Conservation (phyloP, 2,329 filamentous ascomycete species). For the Thermomyces lanuginosus region DNA sequence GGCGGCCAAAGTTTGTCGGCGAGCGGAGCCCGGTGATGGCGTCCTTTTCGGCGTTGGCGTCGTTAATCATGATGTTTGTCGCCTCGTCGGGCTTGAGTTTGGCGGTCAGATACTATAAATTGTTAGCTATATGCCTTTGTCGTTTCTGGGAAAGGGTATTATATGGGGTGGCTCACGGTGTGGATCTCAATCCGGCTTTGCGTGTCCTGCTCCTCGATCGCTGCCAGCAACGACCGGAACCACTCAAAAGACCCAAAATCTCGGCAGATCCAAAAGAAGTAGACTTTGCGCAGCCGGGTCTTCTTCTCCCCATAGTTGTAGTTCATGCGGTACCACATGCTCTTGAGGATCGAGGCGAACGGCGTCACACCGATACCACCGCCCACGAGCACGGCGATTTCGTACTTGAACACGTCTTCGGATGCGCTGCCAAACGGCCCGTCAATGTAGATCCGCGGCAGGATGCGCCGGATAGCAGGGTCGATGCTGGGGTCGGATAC, state of each 20-base stretch:
- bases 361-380: constrained; percentile 37
- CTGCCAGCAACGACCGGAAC: constrained; percentile 69
- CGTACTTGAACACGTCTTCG: constrained; percentile 59
- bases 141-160: background rate
- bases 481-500: constrained; percentile 47
- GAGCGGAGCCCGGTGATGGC: constrained; percentile 68
- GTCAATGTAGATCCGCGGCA: constrained; percentile 68
- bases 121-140: background rate
- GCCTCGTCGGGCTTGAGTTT: constrained; percentile 76
- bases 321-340: constrained; percentile 88
- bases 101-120: constrained; percentile 62
- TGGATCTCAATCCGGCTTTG: constrained; percentile 78
- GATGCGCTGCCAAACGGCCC: constrained; percentile 75
- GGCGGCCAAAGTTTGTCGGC: constrained; percentile 65
- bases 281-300: constrained; percentile 67
- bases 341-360: constrained; percentile 48
- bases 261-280: constrained; percentile 85
- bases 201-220: constrained; percentile 73
- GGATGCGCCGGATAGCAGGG: constrained; percentile 52
- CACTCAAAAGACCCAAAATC: constrained; percentile 81
- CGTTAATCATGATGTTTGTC: constrained; percentile 86
- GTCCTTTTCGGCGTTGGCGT: constrained; percentile 68
- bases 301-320: constrained; percentile 69
- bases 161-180: constrained; percentile 10
- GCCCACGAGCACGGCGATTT: constrained; percentile 35